Evolutionary conservation across 139 green algal genomes (phyloP), one percentile per base, ranked within the genome.

Genomic region (Coelastrella sp.): DNA sequence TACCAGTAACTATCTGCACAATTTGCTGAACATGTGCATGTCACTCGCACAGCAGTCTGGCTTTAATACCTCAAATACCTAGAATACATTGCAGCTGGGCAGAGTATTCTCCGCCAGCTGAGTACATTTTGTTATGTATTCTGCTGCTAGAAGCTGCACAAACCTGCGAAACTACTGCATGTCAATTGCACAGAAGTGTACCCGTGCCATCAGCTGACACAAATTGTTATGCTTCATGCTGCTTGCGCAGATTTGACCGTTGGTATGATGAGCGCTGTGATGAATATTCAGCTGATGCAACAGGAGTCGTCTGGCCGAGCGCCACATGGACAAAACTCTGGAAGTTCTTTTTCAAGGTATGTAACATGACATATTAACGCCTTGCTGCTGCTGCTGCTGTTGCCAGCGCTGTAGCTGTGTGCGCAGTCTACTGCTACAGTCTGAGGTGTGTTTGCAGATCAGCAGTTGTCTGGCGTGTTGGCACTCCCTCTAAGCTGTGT

Each of bases 321-420:
- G 85, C 54, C 47, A 32, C 19, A 19, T 65, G 80, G 4, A 92
- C 89, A 7, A 60, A 17, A 64, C 14, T 82, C 16, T 93, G 81
- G 92, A 92, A 94, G 75, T 90, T 92, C 17, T 94, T 93, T 75
- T 94, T 94, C 86, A 91, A 86, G 32, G 82, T 78, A 16, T 32
- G 61, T 20, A 13, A 47, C 32, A 47, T 47, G 32, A 47, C 32
- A 47, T 47, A 47, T 47, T 1, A 47, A 47, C 32, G 32, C 32
- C 32, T 1, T 47, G 61, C 61, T 13, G 11, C 32, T 47, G 32
- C 32, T 47, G 61, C 61, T 13, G 11, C 32, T 47, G 32, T 1
- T 47, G 22, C 76, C 3, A 19, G 23, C 19, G 13, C 58, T 22
- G 8, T 3, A 14, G 22, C 22, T 14, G 6, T 61, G 75, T 61